phyloP scores from a whole-genome alignment of 2,329 filamentous ascomycete species.

The Neophaeococcomyces mojaviensis region DNA sequence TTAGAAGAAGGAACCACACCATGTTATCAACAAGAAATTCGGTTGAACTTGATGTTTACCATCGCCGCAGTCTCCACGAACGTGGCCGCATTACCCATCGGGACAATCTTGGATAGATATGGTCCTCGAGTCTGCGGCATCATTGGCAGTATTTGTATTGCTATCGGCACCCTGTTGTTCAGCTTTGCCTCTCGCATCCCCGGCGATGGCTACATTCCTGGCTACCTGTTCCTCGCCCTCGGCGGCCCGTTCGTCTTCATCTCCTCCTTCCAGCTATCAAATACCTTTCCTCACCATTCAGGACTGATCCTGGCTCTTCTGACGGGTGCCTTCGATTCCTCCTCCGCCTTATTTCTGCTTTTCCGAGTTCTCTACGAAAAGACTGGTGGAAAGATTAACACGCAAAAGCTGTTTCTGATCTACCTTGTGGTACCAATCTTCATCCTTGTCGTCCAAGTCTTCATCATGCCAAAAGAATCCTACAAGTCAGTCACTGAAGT shows the following conservation, averaged over 20 bases:
- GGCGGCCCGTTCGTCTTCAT: slow-evolving; percentile 79
- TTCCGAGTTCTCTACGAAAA: slow-evolving; percentile 65
- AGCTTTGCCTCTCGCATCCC: slow-evolving; percentile 57
- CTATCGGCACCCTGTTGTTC: slow-evolving; percentile 64
- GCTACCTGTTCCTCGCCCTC: slow-evolving; percentile 68
- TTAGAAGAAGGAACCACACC: slow-evolving; percentile 42
- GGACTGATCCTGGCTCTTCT: slow-evolving; percentile 73
- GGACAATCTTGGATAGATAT: slow-evolving; percentile 73
- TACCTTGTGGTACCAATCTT: slow-evolving; percentile 65
- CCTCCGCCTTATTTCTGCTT: slow-evolving; percentile 67
- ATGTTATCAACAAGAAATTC: slow-evolving; percentile 52
- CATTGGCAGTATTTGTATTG: slow-evolving; percentile 61
- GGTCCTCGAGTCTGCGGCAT: slow-evolving; percentile 71
- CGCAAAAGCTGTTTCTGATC: slow-evolving; percentile 60
- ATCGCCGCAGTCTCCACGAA: slow-evolving; percentile 82
- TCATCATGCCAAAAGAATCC: slow-evolving; percentile 64
- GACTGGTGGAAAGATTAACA: slow-evolving; percentile 50
- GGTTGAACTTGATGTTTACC: slow-evolving; percentile 87
- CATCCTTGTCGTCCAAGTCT: slow-evolving; percentile 60
- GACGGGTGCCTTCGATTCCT: slow-evolving; percentile 77
- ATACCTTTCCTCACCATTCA: slow-evolving; percentile 69
- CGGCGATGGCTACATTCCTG: slow-evolving; percentile 67
- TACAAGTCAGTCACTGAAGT: slow-evolving; percentile 84
- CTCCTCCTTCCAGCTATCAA: slow-evolving; percentile 75
- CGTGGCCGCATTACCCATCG: slow-evolving; percentile 75